Evolutionary conservation across 2,329 filamentous ascomycete species (phyloP).

Genomic region (Nannizzia gypsea): DNA sequence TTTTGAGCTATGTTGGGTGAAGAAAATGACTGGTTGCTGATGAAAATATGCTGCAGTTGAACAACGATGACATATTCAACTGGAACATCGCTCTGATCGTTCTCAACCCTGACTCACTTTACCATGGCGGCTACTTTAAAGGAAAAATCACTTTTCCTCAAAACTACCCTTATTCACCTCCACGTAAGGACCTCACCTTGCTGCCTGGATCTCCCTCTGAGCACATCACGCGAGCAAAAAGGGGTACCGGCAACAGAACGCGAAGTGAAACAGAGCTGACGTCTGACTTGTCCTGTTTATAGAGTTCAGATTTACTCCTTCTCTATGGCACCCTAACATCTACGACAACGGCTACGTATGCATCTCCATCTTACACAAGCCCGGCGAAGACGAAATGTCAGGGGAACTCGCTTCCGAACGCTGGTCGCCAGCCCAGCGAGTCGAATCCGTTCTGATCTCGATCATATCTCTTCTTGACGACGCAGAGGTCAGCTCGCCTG

Average conservation of each 20-base stretch:
- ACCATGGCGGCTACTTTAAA: constrained; percentile 87
- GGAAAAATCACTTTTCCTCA: constrained; percentile 75
- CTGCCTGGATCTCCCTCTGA: neutral
- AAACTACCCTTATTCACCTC: constrained; percentile 83
- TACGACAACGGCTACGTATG: constrained; percentile 83
- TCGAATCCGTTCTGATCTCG: constrained; percentile 87
- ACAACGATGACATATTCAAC: constrained; percentile 70
- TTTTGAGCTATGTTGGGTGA: neutral
- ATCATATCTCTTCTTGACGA: constrained; percentile 87
- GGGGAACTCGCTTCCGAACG: constrained; percentile 82
- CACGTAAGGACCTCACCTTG: constrained; percentile 35
- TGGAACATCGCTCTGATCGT: constrained; percentile 88
- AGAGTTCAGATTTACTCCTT: constrained; percentile 63
- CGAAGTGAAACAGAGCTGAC: neutral
- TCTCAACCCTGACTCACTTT: constrained; percentile 80
- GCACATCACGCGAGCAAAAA: neutral
- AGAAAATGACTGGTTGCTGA: neutral
- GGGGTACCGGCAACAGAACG: too few relatives aligned
- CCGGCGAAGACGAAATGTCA: constrained; percentile 85
- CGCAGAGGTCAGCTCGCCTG: constrained; percentile 83
- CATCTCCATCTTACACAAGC: constrained; percentile 89
- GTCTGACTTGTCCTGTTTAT: neutral
- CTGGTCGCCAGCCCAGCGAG: constrained; percentile 87
- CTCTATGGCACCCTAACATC: constrained; percentile 86
- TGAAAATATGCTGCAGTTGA: constrained; percentile 43